Conservation (phyloP, 805 yeast genomes). For the Barnettozyma californica region DNA sequence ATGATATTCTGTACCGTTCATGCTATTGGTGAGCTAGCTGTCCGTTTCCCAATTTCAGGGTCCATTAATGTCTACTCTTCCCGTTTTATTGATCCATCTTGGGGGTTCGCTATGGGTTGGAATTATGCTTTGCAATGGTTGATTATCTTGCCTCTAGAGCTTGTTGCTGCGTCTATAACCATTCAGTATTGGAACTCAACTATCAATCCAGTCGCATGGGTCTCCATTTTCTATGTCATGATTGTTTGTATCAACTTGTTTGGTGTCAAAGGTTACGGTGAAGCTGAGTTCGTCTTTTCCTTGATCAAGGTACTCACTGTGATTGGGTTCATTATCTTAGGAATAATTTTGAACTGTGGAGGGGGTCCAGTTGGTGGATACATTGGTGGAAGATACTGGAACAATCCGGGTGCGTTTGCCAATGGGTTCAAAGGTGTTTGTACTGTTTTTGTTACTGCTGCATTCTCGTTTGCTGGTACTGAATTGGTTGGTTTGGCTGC, state of each 20-base stretch:
- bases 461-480: constrained; percentile 61
- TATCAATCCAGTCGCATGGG: constrained; percentile 42
- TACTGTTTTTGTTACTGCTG: constrained; percentile 46
- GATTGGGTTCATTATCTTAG: constrained; percentile 53
- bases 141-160: constrained; percentile 44
- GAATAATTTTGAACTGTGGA: constrained; percentile 54
- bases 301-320: constrained; percentile 66
- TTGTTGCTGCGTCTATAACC: constrained; percentile 48
- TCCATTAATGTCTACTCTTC: constrained; percentile 56
- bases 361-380: constrained; percentile 48
- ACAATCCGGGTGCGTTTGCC: constrained; percentile 53
- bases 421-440: constrained; percentile 59
- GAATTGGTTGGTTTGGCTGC: constrained; percentile 52
- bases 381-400: constrained; percentile 41
- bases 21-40: constrained; percentile 56
- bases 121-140: constrained; percentile 51
- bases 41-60: constrained; percentile 62
- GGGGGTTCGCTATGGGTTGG: constrained; percentile 60
- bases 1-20: constrained; percentile 46
- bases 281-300: constrained; percentile 53
- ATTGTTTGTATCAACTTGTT: constrained; percentile 44
- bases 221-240: constrained; percentile 42
- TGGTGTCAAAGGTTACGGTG: constrained; percentile 51
- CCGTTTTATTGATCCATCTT: constrained; percentile 50
- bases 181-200: constrained; percentile 46